A percentile compares a stretch with the other conserved stretches of the same genome.
phyloP scores from a whole-genome alignment of 768 basidiomycete genomes.

The Amanita exitialis region DNA sequence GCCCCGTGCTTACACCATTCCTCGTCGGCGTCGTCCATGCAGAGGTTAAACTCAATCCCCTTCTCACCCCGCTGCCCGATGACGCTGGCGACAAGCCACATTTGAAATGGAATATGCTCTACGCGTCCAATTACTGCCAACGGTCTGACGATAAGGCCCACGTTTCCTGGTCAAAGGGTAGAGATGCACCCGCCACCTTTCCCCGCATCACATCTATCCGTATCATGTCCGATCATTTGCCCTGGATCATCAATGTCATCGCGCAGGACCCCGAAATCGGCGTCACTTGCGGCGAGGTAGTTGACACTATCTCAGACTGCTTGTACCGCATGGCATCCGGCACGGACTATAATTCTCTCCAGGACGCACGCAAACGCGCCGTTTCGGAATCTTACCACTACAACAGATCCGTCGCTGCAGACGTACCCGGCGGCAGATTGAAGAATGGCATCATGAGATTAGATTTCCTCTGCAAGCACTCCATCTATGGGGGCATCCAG shows the following conservation, averaged over 20 bases:
- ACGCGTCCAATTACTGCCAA: conserved; percentile 46
- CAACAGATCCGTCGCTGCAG: conserved; percentile 54
- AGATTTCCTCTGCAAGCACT: conserved; percentile 53
- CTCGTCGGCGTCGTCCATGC: conserved; percentile 40
- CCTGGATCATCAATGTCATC: conserved; percentile 42
- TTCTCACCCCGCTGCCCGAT: conserved; percentile 37
- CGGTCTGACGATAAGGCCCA: conserved; percentile 50
- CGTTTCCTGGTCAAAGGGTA: conserved; percentile 59
- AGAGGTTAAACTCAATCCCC: conserved; percentile 45
- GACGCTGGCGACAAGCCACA: conserved; percentile 32
- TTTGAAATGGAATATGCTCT: conserved; percentile 72
- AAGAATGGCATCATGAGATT: conserved; percentile 53
- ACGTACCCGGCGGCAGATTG: conserved; percentile 62
- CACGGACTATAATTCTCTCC: conserved; percentile 39
- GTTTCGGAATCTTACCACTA: conserved; percentile 46
- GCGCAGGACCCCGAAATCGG: conserved; percentile 37
- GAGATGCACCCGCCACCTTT: conserved; percentile 55
- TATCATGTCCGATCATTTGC: conserved; percentile 42
- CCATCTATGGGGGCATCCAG: conserved; percentile 56
- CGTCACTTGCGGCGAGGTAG: conserved; percentile 58
- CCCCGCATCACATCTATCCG: conserved; percentile 45
- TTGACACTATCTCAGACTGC: conserved; percentile 42
- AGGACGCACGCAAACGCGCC: conserved; percentile 23
- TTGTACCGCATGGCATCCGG: conserved; percentile 41
- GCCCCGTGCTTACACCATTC: conserved; percentile 61